phyloP scores from a whole-genome alignment of 2,329 filamentous ascomycete species.

The Clonostachys rhizophaga region DNA sequence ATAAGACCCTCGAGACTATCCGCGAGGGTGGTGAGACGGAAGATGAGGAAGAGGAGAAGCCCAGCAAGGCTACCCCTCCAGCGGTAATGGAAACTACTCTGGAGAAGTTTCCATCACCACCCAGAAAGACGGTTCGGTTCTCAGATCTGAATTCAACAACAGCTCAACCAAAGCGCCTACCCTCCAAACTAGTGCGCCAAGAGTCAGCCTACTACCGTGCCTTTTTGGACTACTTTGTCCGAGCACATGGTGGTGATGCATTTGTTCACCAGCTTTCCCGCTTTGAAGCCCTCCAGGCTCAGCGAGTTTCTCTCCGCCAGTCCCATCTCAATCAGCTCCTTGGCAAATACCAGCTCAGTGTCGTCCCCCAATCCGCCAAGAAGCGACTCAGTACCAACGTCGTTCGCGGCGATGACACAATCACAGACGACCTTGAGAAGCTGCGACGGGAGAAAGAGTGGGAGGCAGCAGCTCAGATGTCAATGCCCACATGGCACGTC shows the following conservation, averaged over 20 bases:
- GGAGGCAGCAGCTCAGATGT: slow-evolving; percentile 72
- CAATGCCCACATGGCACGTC: slow-evolving; percentile 56
- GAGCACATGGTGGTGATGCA: slow-evolving; percentile 63
- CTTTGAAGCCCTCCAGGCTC: slow-evolving; percentile 83
- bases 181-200: slow-evolving; percentile 45
- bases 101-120: slow-evolving; percentile 11
- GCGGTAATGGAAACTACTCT: not conserved
- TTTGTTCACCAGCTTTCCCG: slow-evolving; percentile 82
- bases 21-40: slow-evolving; percentile 20
- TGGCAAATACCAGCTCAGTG: slow-evolving; percentile 77
- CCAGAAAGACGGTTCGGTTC: slow-evolving; percentile 75
- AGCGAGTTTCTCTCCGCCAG: slow-evolving; percentile 68
- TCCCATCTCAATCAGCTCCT: slow-evolving; percentile 76
- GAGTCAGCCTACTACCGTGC: slow-evolving; percentile 86
- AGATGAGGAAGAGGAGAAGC: slow-evolving; percentile 6
- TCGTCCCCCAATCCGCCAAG: slow-evolving; percentile 63
- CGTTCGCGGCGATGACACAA: slow-evolving; percentile 63
- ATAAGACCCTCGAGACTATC: slow-evolving; percentile 28
- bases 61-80: not conserved
- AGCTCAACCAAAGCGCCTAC: slow-evolving; percentile 43
- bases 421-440: slow-evolving; percentile 59
- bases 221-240: slow-evolving; percentile 70
- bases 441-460: slow-evolving; percentile 70
- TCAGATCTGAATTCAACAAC: slow-evolving; percentile 45
- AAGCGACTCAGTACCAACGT: slow-evolving; percentile 70